Base-by-base conservation (phyloP, 108 stramenopile genomes). In the Skeletonema costatum region DNA sequence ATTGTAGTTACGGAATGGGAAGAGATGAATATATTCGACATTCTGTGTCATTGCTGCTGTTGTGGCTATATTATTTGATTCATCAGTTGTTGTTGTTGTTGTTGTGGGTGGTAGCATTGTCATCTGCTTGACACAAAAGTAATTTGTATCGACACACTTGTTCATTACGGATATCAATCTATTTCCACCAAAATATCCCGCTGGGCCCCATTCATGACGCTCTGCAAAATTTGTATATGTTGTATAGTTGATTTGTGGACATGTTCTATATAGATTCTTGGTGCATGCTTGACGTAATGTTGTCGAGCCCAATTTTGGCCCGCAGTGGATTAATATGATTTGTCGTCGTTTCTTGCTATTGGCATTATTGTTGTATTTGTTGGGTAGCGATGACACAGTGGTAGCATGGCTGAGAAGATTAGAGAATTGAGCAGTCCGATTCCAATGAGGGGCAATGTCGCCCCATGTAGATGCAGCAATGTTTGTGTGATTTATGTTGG, bases 1-100 rank as follows among this genome's bases (percentile, higher is more conserved):
- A 65, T 80, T 62, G 41, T 80, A 80, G 17, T 61, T 64, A 32
- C 79, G 79, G 66, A 80, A 80, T 16, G 79, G 79, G 32, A 74
- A 80, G 66, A 80, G 65, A 56, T 80, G 79, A 12, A 78, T 60
- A 21, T 72, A 72, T 41, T 46, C 12, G 5, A 36, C 41, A 21
- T 78, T 46, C 16, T 56, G 16, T 5, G 53, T 9, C n/a, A 7
- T 29, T 25, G 4, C 9, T 56, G 53, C n/a, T 56, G 51, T 25
- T 2, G 21, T 53, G 3, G 8, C 21, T 25, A 5, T 10, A 56
- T 56, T 25, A 25, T 25, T 25, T 56, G 9, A 16, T 56, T 56
- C 53, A 19, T 56, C 21, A 56, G 1, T n/a, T 29, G 6, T 2
- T 7, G 16, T 16, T 46, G 44, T n/a, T 25, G 25, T 25, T 25